Conservation (phyloP, 2,329 filamentous ascomycete genomes). For the Aspergillus hiratsukae region DNA sequence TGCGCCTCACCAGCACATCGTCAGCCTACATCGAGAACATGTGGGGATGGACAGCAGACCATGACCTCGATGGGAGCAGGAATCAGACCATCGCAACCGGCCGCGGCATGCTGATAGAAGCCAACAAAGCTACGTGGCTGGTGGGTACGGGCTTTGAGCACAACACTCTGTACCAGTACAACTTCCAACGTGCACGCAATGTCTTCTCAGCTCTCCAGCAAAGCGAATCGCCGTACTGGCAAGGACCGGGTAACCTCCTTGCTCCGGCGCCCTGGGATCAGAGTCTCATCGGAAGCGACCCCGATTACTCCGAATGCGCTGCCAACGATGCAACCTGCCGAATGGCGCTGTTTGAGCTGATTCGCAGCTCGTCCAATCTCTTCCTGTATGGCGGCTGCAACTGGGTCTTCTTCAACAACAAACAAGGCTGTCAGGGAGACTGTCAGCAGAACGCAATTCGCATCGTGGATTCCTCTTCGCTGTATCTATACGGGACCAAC, state of each 20-base stretch:
- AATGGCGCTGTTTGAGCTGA: slow-evolving; percentile 31
- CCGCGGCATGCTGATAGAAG: slow-evolving; percentile 40
- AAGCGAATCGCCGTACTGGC: slow-evolving; percentile 30
- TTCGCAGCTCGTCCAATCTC: slow-evolving; percentile 27
- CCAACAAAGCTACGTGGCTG: slow-evolving; percentile 42
- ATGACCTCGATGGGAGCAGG: slow-evolving; percentile 44
- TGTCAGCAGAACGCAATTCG: slow-evolving; percentile 37
- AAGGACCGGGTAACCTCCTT: slow-evolving; percentile 29
- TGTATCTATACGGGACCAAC: slow-evolving; percentile 29
- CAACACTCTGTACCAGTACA: slow-evolving; percentile 46
- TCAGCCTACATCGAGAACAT: slow-evolving; percentile 53
- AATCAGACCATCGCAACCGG: slow-evolving; percentile 31
- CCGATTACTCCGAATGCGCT: slow-evolving; percentile 25
- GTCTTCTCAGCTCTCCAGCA: slow-evolving; percentile 38
- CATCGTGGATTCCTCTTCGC: slow-evolving; percentile 18
- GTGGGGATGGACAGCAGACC: slow-evolving; percentile 47
- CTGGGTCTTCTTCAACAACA: slow-evolving; percentile 40
- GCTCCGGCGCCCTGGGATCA: slow-evolving; percentile 26
- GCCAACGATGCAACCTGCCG: slow-evolving; percentile 30
- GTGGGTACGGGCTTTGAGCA: slow-evolving; percentile 46
- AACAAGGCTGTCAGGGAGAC: slow-evolving; percentile 27
- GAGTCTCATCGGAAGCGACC: slow-evolving; percentile 19
- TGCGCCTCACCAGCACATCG: slow-evolving; percentile 47
- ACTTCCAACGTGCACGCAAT: slow-evolving; percentile 40
- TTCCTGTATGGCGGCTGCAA: slow-evolving; percentile 37